Base-by-base conservation (phyloP, 257 asterid genomes). In the Solanum tarijense region DNA sequence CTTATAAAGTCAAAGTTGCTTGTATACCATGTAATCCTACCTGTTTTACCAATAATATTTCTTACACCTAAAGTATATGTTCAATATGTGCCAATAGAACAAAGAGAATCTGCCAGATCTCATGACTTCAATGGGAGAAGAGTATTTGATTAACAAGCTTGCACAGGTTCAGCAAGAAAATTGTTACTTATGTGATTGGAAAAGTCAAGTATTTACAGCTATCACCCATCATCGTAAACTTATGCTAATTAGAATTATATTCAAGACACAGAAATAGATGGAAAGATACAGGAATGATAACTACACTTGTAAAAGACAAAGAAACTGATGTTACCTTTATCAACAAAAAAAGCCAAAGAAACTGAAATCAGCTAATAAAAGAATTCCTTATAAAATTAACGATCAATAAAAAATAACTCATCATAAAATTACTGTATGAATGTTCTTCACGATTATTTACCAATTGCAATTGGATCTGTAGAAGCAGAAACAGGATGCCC, bases 401-500 rank as follows among this genome's bases (percentile, higher is more conserved):
- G 1, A 79, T 74, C 32, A 79, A 46, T 25, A 43, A 43, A 27
- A 43, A 48, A 58, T 12, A 79, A 39, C 31, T 79, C 85, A 27
- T 79, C 12, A 71, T 43, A 29, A 68, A 68, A 71, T 43, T 69
- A 71, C 82, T 86, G 72, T 71, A 75, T 12, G 83, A n/a, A 71
- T 52, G 72, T 43, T 39, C 55, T 9, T 43, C 29, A 60, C 25
- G 2, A 18, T 74, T 68, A 34, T 81, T 89, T 94, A 96, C 99
- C 99, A 85, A 97, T 97, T 90, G 98, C 92, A 84, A 97, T 92
- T 13, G 98, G 96, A 65, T 97, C 99, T 8, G 99, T 97, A 39
- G 99, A 97, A 88, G 98, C 98, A 87, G 99, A 97, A 78, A 94
- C 92, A 29, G 99, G 97, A 32, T 91, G 95, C 87, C 99, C 99